Percentiles rank a stretch among this genome's conserved stretches.
These are phyloP conservation scores for Karstenula rhodostoma DNA, from an alignment of 2,329 filamentous ascomycete species.

Conservation along the genomic window DNA sequence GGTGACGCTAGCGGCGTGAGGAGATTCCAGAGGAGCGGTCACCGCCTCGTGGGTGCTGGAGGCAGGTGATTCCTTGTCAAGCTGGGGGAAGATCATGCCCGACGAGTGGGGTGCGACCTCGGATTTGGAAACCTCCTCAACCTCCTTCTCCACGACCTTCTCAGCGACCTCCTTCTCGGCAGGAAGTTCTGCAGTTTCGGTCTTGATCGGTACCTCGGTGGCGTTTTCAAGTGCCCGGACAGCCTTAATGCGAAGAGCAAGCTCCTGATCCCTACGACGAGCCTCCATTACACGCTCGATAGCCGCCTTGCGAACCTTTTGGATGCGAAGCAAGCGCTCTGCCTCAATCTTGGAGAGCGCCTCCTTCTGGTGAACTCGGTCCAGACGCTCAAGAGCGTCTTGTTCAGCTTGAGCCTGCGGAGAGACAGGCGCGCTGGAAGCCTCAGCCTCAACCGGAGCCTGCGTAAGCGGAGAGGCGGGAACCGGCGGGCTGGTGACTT, in stretches of 20 bases:
- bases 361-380: slow-evolving; percentile 34
- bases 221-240: slow-evolving; percentile 39
- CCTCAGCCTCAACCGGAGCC: slow-evolving; percentile 21
- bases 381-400: slow-evolving; percentile 41
- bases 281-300: slow-evolving; percentile 44
- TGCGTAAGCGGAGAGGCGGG: slow-evolving; percentile 22
- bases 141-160: slow-evolving; percentile 40
- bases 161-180: slow-evolving; percentile 43
- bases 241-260: slow-evolving; percentile 33
- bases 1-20: slow-evolving; percentile 37
- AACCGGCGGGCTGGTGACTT: slow-evolving; percentile 59
- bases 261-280: slow-evolving; percentile 46
- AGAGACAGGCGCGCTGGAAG: slow-evolving; percentile 22
- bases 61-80: slow-evolving; percentile 90
- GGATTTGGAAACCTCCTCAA: slow-evolving; percentile 14
- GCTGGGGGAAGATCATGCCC: slow-evolving; percentile 95
- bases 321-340: slow-evolving; percentile 28
- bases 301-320: slow-evolving; percentile 45
- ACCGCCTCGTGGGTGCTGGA: slow-evolving; percentile 77
- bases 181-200: slow-evolving; percentile 39
- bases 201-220: slow-evolving; percentile 23
- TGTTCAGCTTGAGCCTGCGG: slow-evolving; percentile 14
- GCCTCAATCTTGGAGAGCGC: slow-evolving; percentile 35
- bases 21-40: slow-evolving; percentile 35
- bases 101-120: slow-evolving; percentile 32